Evolutionary conservation across 331 rosid species (phyloP).

Genomic region (Prunus yedoensis): DNA sequence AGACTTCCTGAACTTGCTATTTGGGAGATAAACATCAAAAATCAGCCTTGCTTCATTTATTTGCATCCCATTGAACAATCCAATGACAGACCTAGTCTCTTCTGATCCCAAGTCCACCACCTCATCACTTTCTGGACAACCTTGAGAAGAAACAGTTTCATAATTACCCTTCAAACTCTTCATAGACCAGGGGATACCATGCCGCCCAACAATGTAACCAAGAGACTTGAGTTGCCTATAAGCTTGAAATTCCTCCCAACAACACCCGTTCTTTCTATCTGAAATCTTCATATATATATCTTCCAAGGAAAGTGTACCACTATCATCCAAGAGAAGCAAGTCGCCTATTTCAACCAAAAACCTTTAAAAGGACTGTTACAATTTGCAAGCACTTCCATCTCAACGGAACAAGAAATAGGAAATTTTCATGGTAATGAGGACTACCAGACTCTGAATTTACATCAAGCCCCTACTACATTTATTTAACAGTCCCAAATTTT

Average conservation of each 20-base stretch:
- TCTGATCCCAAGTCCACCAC: constrained; percentile 27
- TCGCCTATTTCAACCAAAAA: constrained; percentile 78
- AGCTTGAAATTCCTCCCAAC: constrained; percentile 81
- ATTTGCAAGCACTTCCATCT: background rate
- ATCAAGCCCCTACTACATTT: background rate
- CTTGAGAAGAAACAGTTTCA: constrained; percentile 25
- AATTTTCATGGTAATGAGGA: background rate
- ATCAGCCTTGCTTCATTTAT: constrained; percentile 50
- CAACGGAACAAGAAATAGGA: background rate
- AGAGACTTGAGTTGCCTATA: constrained; percentile 79
- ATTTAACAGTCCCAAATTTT: background rate
- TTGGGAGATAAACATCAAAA: constrained; percentile 78
- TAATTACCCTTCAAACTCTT: constrained; percentile 39
- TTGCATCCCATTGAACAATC: constrained; percentile 48
- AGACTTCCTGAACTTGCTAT: constrained; percentile 78
- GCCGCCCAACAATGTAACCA: constrained; percentile 67
- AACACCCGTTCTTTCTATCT: constrained; percentile 37
- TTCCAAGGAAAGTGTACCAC: constrained; percentile 39
- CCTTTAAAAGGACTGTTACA: constrained; percentile 39
- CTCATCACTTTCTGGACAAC: constrained; percentile 32
- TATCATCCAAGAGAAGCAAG: constrained; percentile 49
- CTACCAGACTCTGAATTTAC: background rate
- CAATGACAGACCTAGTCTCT: constrained; percentile 30
- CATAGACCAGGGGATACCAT: constrained; percentile 63
- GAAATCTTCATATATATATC: constrained; percentile 53